These are phyloP conservation scores for Plasmodium vivax DNA, from an alignment of 169 alveolate species.

Conservation along the genomic window DNA sequence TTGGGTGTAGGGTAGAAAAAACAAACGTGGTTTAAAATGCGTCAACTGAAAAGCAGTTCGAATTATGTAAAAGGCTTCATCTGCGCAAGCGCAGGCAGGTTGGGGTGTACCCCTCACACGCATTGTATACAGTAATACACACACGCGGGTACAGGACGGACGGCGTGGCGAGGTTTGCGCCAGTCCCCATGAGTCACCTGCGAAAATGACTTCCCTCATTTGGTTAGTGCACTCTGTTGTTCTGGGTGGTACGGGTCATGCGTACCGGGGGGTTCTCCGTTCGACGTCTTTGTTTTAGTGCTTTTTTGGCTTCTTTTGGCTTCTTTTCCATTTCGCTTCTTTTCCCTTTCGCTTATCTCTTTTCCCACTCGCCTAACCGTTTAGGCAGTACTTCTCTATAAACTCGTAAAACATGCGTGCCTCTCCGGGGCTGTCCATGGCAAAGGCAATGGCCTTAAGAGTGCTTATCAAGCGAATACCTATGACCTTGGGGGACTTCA, in stretches of 20 bases:
- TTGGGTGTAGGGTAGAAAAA: background rate
- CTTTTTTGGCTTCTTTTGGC: background rate
- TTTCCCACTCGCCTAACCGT: background rate
- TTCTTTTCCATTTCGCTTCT: background rate
- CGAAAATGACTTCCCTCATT: background rate
- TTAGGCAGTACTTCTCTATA: conserved; percentile 56
- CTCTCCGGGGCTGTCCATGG: conserved; percentile 71
- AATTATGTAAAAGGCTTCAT: background rate
- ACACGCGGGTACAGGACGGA: background rate
- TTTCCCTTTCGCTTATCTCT: background rate
- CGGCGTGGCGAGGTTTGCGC: background rate
- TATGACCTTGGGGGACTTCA: conserved; percentile 65
- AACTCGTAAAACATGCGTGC: conserved; percentile 66
- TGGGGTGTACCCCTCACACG: background rate
- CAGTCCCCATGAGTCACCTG: background rate
- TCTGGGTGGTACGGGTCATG: background rate
- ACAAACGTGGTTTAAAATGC: background rate
- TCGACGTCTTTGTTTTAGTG: too few species aligned
- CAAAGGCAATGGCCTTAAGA: conserved; percentile 70
- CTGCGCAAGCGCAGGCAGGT: background rate
- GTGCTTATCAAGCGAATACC: conserved; percentile 73
- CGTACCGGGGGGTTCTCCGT: background rate
- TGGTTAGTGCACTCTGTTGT: background rate
- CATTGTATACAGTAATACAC: background rate
- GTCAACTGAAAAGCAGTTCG: background rate